These are phyloP conservation scores for Ramaria sp. DNA, from an alignment of 768 basidiomycete species.

Conservation along the genomic window DNA sequence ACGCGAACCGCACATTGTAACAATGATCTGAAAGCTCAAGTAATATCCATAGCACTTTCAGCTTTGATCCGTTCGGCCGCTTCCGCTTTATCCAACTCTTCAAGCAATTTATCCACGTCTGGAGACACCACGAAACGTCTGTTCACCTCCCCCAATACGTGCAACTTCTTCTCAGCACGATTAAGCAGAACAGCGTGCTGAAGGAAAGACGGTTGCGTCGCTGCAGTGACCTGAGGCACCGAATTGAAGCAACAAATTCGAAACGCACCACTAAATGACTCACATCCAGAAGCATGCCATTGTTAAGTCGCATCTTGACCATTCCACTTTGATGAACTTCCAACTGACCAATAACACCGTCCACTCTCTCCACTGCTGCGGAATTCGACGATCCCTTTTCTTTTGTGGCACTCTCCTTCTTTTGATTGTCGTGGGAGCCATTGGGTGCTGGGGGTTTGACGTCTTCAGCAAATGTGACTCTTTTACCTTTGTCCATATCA, in stretches of 20 bases:
- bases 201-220: constrained; percentile 77
- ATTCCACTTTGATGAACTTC: constrained; percentile 79
- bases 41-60: constrained; percentile 4
- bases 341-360: constrained; percentile 75
- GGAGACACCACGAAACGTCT: constrained; percentile 80
- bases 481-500: constrained; percentile 25
- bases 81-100: constrained; percentile 38
- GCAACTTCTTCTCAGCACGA: constrained; percentile 40
- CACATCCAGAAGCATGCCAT: constrained; percentile 79
- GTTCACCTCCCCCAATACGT: constrained; percentile 78
- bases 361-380: constrained; percentile 28
- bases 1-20: too few species aligned
- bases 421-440: constrained; percentile 10
- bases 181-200: constrained; percentile 80
- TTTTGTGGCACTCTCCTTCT: constrained; percentile 11
- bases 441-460: constrained; percentile 37
- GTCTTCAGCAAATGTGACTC: constrained; percentile 55
- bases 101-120: constrained; percentile 64
- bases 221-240: constrained; percentile 54
- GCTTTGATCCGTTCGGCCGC: background rate
- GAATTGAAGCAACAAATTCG: background rate
- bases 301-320: constrained; percentile 75
- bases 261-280: constrained; percentile 18
- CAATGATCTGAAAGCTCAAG: background rate
- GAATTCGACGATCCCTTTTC: constrained; percentile 20